Evolutionary conservation across 768 basidiomycete species (phyloP).

Genomic region (Termitomyces sp.): DNA sequence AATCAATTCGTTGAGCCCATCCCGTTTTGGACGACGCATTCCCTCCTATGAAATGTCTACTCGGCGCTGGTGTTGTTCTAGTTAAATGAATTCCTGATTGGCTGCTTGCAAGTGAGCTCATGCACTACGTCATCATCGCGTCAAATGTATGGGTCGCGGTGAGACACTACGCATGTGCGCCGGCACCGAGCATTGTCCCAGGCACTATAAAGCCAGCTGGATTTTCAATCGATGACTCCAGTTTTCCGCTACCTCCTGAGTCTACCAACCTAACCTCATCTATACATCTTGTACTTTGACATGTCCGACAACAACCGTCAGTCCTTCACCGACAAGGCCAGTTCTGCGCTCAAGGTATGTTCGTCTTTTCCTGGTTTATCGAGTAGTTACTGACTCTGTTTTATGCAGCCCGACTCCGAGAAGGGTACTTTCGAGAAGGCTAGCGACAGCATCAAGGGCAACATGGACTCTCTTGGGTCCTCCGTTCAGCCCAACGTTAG

Average conservation of each 20-base stretch:
- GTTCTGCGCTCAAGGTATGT: conserved; percentile 46
- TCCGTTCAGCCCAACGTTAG: conserved; percentile 47
- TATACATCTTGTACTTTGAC: conserved; percentile 10
- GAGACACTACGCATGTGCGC: background rate
- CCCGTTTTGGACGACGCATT: background rate
- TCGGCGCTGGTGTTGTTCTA: background rate
- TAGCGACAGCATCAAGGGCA: conserved; percentile 47
- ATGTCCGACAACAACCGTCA: conserved; percentile 61
- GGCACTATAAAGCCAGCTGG: background rate
- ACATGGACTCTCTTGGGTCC: conserved; percentile 43
- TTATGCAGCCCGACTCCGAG: conserved; percentile 52
- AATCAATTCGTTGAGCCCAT: background rate
- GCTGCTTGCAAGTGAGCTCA: too few species aligned
- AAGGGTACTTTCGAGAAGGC: conserved; percentile 52
- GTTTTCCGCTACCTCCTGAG: background rate
- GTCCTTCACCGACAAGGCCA: conserved; percentile 56
- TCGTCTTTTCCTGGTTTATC: too few species aligned
- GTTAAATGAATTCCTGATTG: background rate
- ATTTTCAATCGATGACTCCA: background rate
- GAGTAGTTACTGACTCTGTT: background rate
- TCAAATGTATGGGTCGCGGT: background rate
- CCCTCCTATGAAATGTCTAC: background rate
- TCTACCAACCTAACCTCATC: background rate
- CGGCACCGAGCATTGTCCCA: background rate
- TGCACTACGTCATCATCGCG: background rate